Conservation (phyloP, 495 filamentous ascomycete genomes). For the Aspergillus saccharolyticus region DNA sequence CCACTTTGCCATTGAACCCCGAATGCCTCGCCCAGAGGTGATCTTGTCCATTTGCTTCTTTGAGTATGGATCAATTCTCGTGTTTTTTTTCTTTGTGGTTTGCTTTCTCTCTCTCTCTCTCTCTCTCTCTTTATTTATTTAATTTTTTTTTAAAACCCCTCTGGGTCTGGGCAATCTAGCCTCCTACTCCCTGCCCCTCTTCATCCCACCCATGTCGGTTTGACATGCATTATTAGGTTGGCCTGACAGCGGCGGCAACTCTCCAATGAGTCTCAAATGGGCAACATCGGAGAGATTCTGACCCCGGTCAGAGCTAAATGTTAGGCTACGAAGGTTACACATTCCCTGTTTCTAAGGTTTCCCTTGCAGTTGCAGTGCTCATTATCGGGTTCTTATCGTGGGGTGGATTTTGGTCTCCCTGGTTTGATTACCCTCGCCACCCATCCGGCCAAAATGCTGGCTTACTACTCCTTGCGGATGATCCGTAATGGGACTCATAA, state of each 20-base stretch:
- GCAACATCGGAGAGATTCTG: conserved; percentile 17
- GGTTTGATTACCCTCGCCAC: conserved; percentile 4
- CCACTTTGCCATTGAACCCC: neutral
- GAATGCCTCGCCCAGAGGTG: too few species aligned
- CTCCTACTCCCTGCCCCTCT: too few species aligned
- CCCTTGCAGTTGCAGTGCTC: neutral
- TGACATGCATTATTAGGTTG: conserved; percentile 7
- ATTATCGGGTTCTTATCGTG: neutral
- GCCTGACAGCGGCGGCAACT: conserved; percentile 10
- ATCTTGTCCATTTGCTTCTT: neutral
- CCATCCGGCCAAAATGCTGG: neutral
- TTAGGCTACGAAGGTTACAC: neutral
- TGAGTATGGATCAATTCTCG: neutral
- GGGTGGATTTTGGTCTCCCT: neutral
- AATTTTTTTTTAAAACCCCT: too few species aligned
- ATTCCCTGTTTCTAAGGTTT: neutral
- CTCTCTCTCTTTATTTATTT: too few species aligned
- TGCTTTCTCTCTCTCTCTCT: neutral
- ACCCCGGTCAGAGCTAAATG: conserved; percentile 6
- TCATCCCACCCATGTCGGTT: neutral
- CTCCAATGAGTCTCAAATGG: conserved; percentile 2
- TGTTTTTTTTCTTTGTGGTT: neutral
- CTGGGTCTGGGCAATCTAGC: too few species aligned
- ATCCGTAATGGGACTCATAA: too few species aligned
- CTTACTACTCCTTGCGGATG: neutral